Evolutionary conservation across 257 asterid species (phyloP).

Genomic region (Salvia miltiorrhiza): DNA sequence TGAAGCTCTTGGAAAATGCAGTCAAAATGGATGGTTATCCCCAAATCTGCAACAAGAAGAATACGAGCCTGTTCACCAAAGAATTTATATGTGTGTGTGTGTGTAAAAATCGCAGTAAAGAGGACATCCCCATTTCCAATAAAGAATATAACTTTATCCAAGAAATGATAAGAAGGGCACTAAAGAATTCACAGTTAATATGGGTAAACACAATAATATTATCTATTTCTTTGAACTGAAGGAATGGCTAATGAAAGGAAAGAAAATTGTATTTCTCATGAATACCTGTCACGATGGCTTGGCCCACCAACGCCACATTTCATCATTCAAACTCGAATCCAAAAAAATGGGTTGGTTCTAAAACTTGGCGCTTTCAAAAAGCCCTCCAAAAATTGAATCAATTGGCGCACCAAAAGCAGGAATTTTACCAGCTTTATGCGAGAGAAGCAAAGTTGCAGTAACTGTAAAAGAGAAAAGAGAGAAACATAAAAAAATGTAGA

Average conservation of each 20-base stretch:
- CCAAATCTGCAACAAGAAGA: conserved; percentile 33
- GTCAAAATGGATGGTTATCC: conserved; percentile 21
- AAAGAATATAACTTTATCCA: conserved; percentile 38
- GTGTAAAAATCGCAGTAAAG: conserved; percentile 5
- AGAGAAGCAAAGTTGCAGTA: conserved; percentile 2
- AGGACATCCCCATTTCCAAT: conserved; percentile 33
- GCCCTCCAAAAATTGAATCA: conserved; percentile 35
- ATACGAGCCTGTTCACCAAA: conserved; percentile 13
- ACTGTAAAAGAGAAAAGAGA: conserved; percentile 4
- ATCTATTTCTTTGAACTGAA: conserved; percentile 14
- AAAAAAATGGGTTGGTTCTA: conserved; percentile 17
- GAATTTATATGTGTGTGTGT: neutral
- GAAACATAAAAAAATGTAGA: neutral
- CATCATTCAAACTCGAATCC: conserved; percentile 17
- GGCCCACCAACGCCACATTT: conserved; percentile 38
- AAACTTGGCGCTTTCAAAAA: conserved; percentile 18
- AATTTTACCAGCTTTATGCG: conserved; percentile 10
- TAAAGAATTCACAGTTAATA: conserved; percentile 9
- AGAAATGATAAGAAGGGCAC: conserved; percentile 13
- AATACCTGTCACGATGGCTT: conserved; percentile 30
- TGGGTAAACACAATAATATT: neutral
- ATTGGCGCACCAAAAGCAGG: conserved; percentile 4
- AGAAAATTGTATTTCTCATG: neutral
- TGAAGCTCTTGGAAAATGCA: conserved; percentile 20
- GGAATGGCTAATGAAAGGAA: conserved; percentile 20